Base-by-base conservation (phyloP, 73 alveolate species). In the Tetrahymena borealis region DNA sequence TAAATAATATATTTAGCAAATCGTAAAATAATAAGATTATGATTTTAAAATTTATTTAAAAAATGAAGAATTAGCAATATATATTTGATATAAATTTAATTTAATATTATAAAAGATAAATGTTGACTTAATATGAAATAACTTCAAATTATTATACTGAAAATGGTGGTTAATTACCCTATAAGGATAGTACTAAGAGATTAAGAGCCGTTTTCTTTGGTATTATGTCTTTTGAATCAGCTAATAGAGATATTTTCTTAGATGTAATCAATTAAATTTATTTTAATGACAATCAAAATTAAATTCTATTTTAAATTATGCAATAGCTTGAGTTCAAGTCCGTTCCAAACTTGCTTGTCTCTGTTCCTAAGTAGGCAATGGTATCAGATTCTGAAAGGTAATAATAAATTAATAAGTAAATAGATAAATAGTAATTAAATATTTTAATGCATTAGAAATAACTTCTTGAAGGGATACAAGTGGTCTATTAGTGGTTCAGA, bases 121-220 rank as follows among this genome's bases (percentile, higher is more conserved):
- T 60, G 85, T 35, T 60, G 37, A 60, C 85, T 60, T 9, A 60
- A 60, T 60, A 60, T n/a, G 85, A 60, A 60, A 24, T 60, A 60
- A 60, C 85, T 16, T 60, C 85, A 24, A 60, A 60, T 60, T 60
- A 60, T 60, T 60, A 60, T 60, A 24, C n/a, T 60, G 85, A 13
- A 3, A 60, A 60, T 6, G 28, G 28, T 60, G 85, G 85, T 24
- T 35, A 60, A 10, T 24, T 60, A 24, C 85, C 85, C 85, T 60
- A 15, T 20, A 93, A 93, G 37, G 91, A 90, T 79, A 92, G 43
- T 60, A 39, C 42, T 12, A 32, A 33, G n/a, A 90, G 36, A 32
- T 60, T 79, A 28, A 93, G 95, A 35, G 95, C 95, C 3, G 95
- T 85, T n/a, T 93, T 78, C 38, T 93, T 93, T 85, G 95, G 93